Evolutionary conservation across 352 stramenopile species (phyloP).

Genomic region (Globisporangium cederbergense): DNA sequence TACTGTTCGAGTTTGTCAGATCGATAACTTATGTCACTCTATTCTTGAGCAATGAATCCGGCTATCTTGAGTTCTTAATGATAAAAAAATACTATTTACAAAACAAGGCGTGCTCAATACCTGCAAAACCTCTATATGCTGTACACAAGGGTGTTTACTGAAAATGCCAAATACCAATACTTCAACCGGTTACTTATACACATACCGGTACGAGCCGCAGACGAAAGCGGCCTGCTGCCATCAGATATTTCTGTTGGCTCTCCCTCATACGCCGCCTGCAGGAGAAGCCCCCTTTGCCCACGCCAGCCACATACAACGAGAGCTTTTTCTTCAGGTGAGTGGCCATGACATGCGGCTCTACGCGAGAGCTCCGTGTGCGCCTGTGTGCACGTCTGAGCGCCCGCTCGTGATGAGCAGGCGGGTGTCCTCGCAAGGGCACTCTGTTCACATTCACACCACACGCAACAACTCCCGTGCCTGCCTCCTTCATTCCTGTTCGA

Average conservation of each 20-base stretch:
- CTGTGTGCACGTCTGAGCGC: not conserved
- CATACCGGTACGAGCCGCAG: conserved; percentile 10
- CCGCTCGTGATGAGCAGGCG: conserved; percentile 1
- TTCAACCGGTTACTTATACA: not conserved
- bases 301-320: conserved; percentile 20
- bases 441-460: not conserved
- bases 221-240: conserved; percentile 14
- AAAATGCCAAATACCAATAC: not conserved
- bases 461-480: not conserved
- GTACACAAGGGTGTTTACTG: not conserved
- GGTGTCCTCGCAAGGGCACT: not conserved
- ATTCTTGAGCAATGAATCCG: too few relatives aligned
- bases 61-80: too few relatives aligned
- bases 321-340: conserved; percentile 24
- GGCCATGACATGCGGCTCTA: not conserved
- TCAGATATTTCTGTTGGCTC: conserved; percentile 37
- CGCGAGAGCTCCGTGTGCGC: not conserved
- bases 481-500: conserved; percentile 1
- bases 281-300: conserved; percentile 7
- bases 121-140: not conserved
- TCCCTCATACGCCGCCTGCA: not conserved
- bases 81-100: too few relatives aligned
- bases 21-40: too few relatives aligned
- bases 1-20: too few relatives aligned
- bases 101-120: too few relatives aligned